Evolutionary conservation across 768 basidiomycete genomes (phyloP), one percentile per base, ranked within the genome.

Genomic region (Amanita brunnescens): DNA sequence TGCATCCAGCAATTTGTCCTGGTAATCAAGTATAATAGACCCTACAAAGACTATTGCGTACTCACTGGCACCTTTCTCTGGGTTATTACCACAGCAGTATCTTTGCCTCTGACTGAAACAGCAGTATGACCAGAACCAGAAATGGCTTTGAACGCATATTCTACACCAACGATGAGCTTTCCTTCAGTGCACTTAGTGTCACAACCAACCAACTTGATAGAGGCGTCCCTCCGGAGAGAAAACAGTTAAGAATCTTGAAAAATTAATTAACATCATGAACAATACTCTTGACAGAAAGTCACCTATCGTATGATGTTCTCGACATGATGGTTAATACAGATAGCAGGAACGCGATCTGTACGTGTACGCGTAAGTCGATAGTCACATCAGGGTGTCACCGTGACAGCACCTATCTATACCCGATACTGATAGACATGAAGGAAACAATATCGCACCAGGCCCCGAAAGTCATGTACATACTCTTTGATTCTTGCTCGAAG

Each of bases 71-170:
- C 87, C 75, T 98, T 98, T 73, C 92, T 92, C 73, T 98, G 96
- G 18, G 95, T 97, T 60, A 99, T 93, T 37, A 97, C 88, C 6
- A 98, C 93, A 4, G 87, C 78, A 5, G 93, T 95, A 59, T 98
- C 94, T 67, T 90, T 90, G 14, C 96, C 96, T 61, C 95, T 75
- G 40, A 98, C 87, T 14, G 94, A 79, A 46, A 99, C 78, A 1
- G 95, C 83, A 1, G 96, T 98, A 62, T 97, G 91, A 1, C 93
- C 95, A 1, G 93, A 92, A 50, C 91, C 92, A 55, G 93, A 91
- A 67, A 98, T 97, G 43, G 96, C 96, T 70, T 98, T 99, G 85
- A 98, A 98, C 23, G 96, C 95, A 77, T 98, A 98, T 73, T 98
- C 94, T 97, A 61, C 4, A 33, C 13, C 47, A 48, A 7, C 7